Evolutionary conservation across 1,284 basidiomycete genomes (phyloP).

Genomic region (Boletus semigastroideus): DNA sequence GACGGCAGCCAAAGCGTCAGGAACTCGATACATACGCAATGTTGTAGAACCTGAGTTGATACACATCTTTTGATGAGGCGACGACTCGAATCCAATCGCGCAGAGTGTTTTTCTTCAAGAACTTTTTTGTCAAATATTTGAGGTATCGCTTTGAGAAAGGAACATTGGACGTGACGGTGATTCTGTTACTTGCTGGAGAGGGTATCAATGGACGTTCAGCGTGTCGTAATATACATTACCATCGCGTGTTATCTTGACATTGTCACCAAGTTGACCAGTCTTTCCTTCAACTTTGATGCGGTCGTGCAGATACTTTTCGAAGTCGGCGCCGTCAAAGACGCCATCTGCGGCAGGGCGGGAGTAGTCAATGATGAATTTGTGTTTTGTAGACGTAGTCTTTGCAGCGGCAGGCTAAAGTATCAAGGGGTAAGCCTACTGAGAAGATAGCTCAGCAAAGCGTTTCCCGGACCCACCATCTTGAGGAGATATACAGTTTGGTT

Average conservation of each 20-base stretch:
- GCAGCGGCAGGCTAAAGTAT: constrained; percentile 59
- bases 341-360: constrained; percentile 88
- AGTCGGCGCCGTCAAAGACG: constrained; percentile 89
- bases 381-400: constrained; percentile 70
- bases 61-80: constrained; percentile 85
- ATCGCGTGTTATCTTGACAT: constrained; percentile 78
- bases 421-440: constrained; percentile 82
- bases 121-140: constrained; percentile 95
- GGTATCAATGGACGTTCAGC: background rate
- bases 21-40: constrained; percentile 67
- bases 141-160: constrained; percentile 91
- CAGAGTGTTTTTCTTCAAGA: constrained; percentile 87
- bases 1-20: background rate
- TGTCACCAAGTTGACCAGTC: constrained; percentile 85
- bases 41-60: constrained; percentile 93
- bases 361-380: constrained; percentile 96
- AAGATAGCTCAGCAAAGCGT: constrained; percentile 88
- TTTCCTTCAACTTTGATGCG: constrained; percentile 86
- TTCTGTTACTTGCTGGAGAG: constrained; percentile 62
- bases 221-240: constrained; percentile 47
- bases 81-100: constrained; percentile 91
- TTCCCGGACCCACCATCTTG: constrained; percentile 71
- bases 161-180: constrained; percentile 80
- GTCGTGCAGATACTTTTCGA: constrained; percentile 93
- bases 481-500: constrained; percentile 17